Base-by-base conservation (phyloP, 768 basidiomycete species). In the Cyclocybe aegerita region DNA sequence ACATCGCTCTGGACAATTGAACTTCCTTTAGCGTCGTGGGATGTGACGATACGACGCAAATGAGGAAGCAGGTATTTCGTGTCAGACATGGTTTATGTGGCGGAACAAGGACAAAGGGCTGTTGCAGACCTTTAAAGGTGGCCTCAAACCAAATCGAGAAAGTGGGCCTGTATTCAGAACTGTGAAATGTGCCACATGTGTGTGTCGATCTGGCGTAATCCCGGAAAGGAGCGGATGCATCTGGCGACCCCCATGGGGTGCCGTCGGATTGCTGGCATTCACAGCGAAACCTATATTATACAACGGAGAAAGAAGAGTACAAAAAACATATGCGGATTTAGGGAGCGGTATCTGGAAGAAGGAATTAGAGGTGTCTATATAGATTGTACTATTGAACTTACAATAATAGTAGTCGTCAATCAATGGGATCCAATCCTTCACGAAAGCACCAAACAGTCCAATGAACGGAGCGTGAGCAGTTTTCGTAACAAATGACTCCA, bases 321-420 rank as follows among this genome's bases (percentile, higher is more conserved):
- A 32, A 15, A 23, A 16, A 42, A 11, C 51, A 58, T 43, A 58
- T 47, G 48, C 36, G 50, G 43, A 23, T 23, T 58, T 69, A 76
- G 49, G 73, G 73, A 57, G 73, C 72, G 41, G 74, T 76, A 60
- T 76, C 74, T 76, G 54, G 17, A 33, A 48, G 14, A 16, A 17
- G 17, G 45, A 38, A 40, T 49, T 15, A 39, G 17, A 9, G 53
- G 42, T 14, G 31, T 38, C 23, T 52, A 41, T 11, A 29, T 31
- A 16, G 31, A n/a, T 29, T 33, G 43, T 30, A 17, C 17, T 23
- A n/a, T 9, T 7, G 35, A 37, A 76, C 91, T 53, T 62, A 91
- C 91, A 93, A 76, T 93, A 93, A 72, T 93, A 86, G 70, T 93
- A 93, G 62, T 90, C 88, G 64, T 93, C 83, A 53, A 93, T 89